These are phyloP conservation scores for Lycium barbarum DNA, from an alignment of 257 asterid species.

Conservation along the genomic window DNA sequence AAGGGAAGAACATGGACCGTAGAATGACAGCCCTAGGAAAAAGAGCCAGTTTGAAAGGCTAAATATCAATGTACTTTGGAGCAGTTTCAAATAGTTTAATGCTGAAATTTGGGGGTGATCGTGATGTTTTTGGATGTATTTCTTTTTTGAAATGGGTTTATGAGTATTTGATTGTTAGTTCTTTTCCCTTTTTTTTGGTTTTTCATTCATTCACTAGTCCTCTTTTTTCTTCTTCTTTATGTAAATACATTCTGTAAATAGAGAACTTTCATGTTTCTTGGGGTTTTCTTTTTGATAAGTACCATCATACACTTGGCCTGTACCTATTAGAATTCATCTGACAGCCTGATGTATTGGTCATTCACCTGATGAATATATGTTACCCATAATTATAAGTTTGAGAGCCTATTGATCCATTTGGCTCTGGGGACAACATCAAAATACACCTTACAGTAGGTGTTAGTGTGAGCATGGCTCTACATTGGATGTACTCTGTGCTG, in stretches of 20 bases:
- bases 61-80: background rate
- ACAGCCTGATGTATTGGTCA: background rate
- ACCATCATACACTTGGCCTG: background rate
- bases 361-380: conserved; percentile 5
- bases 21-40: background rate
- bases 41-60: conserved; percentile 6
- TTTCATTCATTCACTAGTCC: conserved; percentile 13
- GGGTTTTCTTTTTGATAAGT: background rate
- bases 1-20: conserved; percentile 14
- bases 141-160: background rate
- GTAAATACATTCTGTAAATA: conserved; percentile 5
- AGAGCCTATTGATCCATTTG: conserved; percentile 13
- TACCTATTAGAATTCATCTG: conserved; percentile 5
- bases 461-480: background rate
- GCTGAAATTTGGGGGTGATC: background rate
- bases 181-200: background rate
- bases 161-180: background rate
- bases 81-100: background rate
- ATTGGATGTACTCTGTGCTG: background rate
- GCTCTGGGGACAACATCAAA: background rate
- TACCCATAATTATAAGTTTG: background rate
- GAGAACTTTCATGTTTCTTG: background rate
- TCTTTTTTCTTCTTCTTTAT: background rate
- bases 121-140: background rate
- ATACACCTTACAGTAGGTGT: background rate